Evolutionary conservation across 768 basidiomycete species (phyloP).

Genomic region (Tricholoma saponaceum): DNA sequence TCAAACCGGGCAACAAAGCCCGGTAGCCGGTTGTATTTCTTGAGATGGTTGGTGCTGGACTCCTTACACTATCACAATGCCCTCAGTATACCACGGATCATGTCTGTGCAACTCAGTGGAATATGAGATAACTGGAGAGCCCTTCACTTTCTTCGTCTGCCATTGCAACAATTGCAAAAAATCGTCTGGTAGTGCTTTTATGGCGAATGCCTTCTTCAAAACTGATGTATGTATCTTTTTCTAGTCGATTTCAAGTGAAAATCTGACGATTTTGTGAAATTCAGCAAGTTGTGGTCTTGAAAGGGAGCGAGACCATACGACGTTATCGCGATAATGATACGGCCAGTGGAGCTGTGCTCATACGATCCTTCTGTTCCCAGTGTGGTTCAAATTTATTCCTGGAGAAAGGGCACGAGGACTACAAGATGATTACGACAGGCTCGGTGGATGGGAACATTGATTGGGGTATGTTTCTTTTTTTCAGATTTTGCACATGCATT

Average conservation of each 20-base stretch:
- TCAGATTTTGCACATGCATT: background rate
- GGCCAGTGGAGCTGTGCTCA: conserved; percentile 23
- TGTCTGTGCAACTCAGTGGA: conserved; percentile 34
- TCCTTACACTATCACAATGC: background rate
- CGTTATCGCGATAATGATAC: conserved; percentile 26
- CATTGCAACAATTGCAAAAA: conserved; percentile 42
- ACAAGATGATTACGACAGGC: conserved; percentile 8
- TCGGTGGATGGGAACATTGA: conserved; percentile 9
- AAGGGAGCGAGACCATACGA: conserved; percentile 26
- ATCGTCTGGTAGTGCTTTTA: conserved; percentile 36
- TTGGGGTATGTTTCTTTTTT: conserved; percentile 10
- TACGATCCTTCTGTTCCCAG: conserved; percentile 28
- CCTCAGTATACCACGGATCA: conserved; percentile 21
- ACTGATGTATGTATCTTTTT: conserved; percentile 22
- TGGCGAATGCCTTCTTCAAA: conserved; percentile 34
- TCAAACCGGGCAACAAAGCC: too few relatives aligned
- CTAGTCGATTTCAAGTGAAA: background rate
- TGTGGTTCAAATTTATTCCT: conserved; percentile 35
- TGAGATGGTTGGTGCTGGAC: too few relatives aligned
- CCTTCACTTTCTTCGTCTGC: conserved; percentile 34
- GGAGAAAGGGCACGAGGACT: conserved; percentile 2
- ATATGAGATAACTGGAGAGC: conserved; percentile 32
- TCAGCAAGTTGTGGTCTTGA: conserved; percentile 23
- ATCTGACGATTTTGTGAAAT: background rate
- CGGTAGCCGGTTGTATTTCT: too few relatives aligned